Conservation (phyloP, 768 basidiomycete genomes). For the Termitomyces sp. region DNA sequence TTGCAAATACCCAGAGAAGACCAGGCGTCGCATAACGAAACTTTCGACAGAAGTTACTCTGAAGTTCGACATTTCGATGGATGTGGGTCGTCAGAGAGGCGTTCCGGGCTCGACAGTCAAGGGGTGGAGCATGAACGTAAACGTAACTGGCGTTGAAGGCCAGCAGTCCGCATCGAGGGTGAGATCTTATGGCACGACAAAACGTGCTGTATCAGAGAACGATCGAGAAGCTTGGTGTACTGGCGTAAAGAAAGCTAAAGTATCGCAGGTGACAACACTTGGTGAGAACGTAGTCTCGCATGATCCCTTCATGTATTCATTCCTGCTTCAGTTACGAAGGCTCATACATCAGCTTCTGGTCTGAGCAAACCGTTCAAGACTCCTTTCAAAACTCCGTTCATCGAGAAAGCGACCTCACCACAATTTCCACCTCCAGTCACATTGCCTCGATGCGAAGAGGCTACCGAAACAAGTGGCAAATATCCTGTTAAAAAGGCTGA, state of each 20-base stretch:
- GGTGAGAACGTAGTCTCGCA: constrained; percentile 17
- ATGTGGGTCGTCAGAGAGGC: background rate
- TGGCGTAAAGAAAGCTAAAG: constrained; percentile 28
- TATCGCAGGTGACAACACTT: constrained; percentile 23
- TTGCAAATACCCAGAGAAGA: constrained; percentile 75
- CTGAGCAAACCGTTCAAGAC: constrained; percentile 47
- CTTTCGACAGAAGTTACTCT: constrained; percentile 35
- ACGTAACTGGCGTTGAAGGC: background rate
- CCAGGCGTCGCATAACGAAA: constrained; percentile 38
- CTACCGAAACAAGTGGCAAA: background rate
- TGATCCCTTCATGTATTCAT: background rate
- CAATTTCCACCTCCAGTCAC: constrained; percentile 6
- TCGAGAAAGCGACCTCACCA: background rate
- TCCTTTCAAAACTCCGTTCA: constrained; percentile 25
- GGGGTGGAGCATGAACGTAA: background rate
- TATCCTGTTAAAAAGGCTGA: background rate
- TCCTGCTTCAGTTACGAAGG: constrained; percentile 36
- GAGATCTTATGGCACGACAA: constrained; percentile 6
- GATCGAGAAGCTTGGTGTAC: background rate
- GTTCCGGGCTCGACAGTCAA: background rate
- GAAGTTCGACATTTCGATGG: constrained; percentile 17
- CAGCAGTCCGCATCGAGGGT: background rate
- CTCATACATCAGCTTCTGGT: constrained; percentile 32
- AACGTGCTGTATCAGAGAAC: constrained; percentile 7
- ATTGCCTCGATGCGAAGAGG: background rate